phyloP scores from a whole-genome alignment of 176 grass and related monocot species.

The Oryza officinalis region DNA sequence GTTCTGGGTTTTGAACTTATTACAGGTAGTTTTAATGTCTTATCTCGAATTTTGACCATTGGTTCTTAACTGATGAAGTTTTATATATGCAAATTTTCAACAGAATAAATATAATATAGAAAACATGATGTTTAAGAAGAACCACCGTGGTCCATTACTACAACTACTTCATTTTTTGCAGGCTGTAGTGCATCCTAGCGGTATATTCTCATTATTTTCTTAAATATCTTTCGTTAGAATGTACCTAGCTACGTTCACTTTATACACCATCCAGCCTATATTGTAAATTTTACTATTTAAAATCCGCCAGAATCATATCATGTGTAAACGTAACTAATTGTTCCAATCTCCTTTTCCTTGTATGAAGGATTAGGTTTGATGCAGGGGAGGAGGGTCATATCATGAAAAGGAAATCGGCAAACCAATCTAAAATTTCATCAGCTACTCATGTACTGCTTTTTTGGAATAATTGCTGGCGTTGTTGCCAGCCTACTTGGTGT shows the following conservation, averaged over 20 bases:
- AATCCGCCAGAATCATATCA: too few relatives aligned
- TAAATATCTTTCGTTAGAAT: too few relatives aligned
- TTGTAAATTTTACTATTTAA: background rate
- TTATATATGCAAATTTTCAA: too few relatives aligned
- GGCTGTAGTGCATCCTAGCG: too few relatives aligned
- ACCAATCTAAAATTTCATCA: constrained; percentile 42
- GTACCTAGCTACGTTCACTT: background rate
- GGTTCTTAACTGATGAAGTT: background rate
- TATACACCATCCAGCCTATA: background rate
- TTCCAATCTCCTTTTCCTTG: background rate
- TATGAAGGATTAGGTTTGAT: constrained; percentile 63
- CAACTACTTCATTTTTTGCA: too few relatives aligned
- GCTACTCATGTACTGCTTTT: constrained; percentile 50
- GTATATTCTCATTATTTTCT: background rate
- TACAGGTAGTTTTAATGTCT: constrained; percentile 52
- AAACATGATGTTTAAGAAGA: background rate
- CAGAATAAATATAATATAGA: too few relatives aligned
- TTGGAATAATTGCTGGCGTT: constrained; percentile 56
- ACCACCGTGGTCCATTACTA: too few relatives aligned
- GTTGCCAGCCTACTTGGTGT: constrained; percentile 67
- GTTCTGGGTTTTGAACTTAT: constrained; percentile 75
- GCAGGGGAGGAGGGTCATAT: constrained; percentile 53
- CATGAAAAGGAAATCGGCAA: constrained; percentile 49
- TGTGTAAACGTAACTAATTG: too few relatives aligned
- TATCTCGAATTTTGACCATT: background rate